A percentile compares a stretch with the other conserved stretches of the same genome.
phyloP scores from a whole-genome alignment of 2,329 filamentous ascomycete genomes.

The Nigrospora osmanthi region DNA sequence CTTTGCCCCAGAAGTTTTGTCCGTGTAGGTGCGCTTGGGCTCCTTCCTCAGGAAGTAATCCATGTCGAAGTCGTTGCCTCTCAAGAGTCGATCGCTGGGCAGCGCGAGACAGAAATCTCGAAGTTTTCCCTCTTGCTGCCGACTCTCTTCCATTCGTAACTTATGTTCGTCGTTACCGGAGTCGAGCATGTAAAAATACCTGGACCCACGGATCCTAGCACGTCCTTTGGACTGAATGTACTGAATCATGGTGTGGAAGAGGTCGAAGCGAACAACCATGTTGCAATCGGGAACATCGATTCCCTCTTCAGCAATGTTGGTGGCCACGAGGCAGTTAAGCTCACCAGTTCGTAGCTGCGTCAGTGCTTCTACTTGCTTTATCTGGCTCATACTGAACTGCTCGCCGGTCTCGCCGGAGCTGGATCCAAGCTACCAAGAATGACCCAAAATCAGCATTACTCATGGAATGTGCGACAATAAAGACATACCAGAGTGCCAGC shows the following conservation, averaged over 20 bases:
- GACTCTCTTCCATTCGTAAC: constrained; percentile 49
- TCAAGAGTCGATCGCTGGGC: constrained; percentile 65
- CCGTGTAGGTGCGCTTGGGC: constrained; percentile 45
- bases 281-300: constrained; percentile 61
- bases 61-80: constrained; percentile 49
- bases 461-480: neutral
- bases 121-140: constrained; percentile 54
- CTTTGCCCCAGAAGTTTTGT: constrained; percentile 64
- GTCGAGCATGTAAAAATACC: constrained; percentile 81
- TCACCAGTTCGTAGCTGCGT: constrained; percentile 52
- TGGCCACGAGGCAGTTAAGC: constrained; percentile 58
- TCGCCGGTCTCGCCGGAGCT: constrained; percentile 45
- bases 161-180: constrained; percentile 54
- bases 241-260: constrained; percentile 84
- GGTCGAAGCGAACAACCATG: constrained; percentile 68
- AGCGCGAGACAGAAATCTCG: constrained; percentile 68
- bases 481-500: constrained; percentile 46
- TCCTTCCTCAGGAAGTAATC: constrained; percentile 47
- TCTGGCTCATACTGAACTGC: constrained; percentile 46
- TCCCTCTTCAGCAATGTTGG: constrained; percentile 59
- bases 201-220: constrained; percentile 69
- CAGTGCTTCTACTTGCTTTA: constrained; percentile 67
- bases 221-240: constrained; percentile 91
- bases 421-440: constrained; percentile 21
- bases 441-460: constrained; percentile 7